Percentiles rank a stretch among this genome's conserved stretches.
Conservation (phyloP, 2,329 filamentous ascomycete genomes). For the Aspergillus sergii region DNA sequence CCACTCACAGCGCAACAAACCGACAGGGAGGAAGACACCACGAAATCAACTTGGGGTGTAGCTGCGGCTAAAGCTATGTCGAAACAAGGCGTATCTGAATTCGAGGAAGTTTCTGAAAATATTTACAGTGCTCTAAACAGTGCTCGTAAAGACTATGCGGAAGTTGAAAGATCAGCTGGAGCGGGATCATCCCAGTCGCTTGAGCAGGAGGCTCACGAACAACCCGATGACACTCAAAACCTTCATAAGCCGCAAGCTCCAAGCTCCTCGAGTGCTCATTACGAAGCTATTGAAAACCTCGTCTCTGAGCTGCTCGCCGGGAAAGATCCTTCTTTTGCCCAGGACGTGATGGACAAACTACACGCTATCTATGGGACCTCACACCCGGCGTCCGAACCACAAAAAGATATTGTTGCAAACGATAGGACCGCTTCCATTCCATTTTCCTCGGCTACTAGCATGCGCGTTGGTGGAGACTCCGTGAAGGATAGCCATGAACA, state of each 20-base stretch:
- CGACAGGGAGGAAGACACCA: background rate
- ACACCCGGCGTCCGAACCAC: slow-evolving; percentile 21
- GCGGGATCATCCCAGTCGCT: background rate
- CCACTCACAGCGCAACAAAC: background rate
- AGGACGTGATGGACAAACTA: slow-evolving; percentile 74
- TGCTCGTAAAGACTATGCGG: background rate
- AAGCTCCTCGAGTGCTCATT: slow-evolving; percentile 37
- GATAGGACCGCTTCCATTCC: background rate
- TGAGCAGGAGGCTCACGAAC: slow-evolving; percentile 51
- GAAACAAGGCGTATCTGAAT: slow-evolving; percentile 29
- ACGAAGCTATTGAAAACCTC: slow-evolving; percentile 69
- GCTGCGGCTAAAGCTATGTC: slow-evolving; percentile 55
- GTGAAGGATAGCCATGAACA: background rate
- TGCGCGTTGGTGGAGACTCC: background rate
- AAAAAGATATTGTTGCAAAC: background rate
- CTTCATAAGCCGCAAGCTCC: background rate
- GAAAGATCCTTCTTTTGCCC: slow-evolving; percentile 78
- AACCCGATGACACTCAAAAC: background rate
- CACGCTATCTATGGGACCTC: slow-evolving; percentile 72
- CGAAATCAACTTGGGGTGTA: slow-evolving; percentile 51
- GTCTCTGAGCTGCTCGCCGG: slow-evolving; percentile 76
- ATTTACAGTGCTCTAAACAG: background rate
- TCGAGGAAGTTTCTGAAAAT: background rate
- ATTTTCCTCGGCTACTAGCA: background rate
- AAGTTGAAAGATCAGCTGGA: background rate